These are phyloP conservation scores for Datisca glomerata DNA, from an alignment of 306 rosid species.

Conservation along the genomic window DNA sequence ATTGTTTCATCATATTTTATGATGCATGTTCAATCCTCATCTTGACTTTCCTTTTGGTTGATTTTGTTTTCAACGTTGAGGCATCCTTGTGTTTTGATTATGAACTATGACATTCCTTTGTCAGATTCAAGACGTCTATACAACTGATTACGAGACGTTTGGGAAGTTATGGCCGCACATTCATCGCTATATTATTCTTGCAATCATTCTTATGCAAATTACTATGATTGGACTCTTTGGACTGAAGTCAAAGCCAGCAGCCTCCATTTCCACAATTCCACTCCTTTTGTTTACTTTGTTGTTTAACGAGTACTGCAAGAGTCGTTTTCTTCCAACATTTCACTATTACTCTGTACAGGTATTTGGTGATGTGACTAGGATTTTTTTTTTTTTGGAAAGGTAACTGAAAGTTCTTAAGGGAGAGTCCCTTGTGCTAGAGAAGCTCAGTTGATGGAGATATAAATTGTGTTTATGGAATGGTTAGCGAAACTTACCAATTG, in stretches of 20 bases:
- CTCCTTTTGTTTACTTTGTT: slow-evolving; percentile 49
- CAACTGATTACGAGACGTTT: slow-evolving; percentile 59
- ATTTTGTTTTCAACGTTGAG: too few relatives aligned
- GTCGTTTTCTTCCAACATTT: slow-evolving; percentile 79
- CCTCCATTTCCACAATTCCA: slow-evolving; percentile 69
- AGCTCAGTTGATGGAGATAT: too few relatives aligned
- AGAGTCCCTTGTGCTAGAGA: too few relatives aligned
- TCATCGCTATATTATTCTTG: slow-evolving; percentile 63
- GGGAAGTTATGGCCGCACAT: slow-evolving; percentile 87
- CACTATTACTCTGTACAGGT: slow-evolving; percentile 54
- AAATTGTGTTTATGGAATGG: too few relatives aligned
- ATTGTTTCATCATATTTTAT: neutral
- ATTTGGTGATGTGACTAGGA: neutral
- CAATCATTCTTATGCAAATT: slow-evolving; percentile 74
- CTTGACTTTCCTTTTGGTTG: too few relatives aligned
- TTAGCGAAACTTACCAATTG: too few relatives aligned
- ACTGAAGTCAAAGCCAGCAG: slow-evolving; percentile 73
- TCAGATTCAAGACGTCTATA: slow-evolving; percentile 84
- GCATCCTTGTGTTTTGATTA: neutral
- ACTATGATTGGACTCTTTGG: slow-evolving; percentile 92
- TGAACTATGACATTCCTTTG: slow-evolving; percentile 4
- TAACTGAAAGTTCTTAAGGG: neutral
- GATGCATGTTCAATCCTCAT: neutral
- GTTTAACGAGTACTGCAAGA: slow-evolving; percentile 85
- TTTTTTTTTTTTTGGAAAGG: neutral